Conservation (phyloP, 1,284 basidiomycete genomes). For the Rhodotorula mucilaginosa region DNA sequence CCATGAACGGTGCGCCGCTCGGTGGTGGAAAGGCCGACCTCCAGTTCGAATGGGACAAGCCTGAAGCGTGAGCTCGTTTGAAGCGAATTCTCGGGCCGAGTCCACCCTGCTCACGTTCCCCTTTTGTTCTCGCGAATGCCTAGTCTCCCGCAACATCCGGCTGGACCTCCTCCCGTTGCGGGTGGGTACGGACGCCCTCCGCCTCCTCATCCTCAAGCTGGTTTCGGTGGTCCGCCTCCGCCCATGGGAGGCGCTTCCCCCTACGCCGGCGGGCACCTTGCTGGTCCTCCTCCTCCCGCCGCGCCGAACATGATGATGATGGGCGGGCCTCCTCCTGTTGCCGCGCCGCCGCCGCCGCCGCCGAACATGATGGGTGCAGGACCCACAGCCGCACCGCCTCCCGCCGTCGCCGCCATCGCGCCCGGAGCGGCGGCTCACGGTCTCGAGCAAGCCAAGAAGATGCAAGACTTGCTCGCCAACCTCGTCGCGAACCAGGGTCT, state of each 20-base stretch:
- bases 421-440: constrained; percentile 30
- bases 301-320: too few relatives aligned
- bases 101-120: not conserved
- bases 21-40: constrained; percentile 80
- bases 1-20: constrained; percentile 69
- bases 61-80: constrained; percentile 2
- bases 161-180: not conserved
- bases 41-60: constrained; percentile 76
- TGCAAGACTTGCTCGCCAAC: constrained; percentile 47
- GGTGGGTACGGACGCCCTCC: not conserved
- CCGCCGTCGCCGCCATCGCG: not conserved
- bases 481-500: constrained; percentile 34
- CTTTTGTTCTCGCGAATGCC: not conserved
- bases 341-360: not conserved
- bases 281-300: not conserved
- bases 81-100: too few relatives aligned
- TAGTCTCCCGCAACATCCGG: not conserved
- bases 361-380: not conserved
- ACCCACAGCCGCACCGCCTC: constrained; percentile 9
- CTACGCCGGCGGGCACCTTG: not conserved
- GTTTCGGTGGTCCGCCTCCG: not conserved
- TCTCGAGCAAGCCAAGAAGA: constrained; percentile 48
- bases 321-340: too few relatives aligned
- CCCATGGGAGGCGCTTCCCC: not conserved
- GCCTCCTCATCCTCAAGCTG: not conserved